Evolutionary conservation across 2,329 filamentous ascomycete genomes (phyloP).

Genomic region (Clonostachys rhizophaga): DNA sequence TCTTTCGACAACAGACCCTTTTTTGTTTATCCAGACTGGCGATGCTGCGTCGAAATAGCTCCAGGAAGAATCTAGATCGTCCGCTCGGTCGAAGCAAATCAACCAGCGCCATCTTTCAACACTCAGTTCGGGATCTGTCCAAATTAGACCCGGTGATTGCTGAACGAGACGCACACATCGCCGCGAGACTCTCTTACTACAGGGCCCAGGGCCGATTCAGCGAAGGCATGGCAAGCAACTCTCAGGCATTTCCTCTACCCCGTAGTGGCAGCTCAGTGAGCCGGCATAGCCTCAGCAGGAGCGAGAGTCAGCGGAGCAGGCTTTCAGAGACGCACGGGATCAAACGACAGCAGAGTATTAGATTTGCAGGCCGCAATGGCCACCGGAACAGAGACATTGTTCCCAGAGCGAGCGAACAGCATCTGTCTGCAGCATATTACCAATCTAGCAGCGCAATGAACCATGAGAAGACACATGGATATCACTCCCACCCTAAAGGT

Average conservation of each 20-base stretch:
- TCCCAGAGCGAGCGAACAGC: slow-evolving; percentile 13
- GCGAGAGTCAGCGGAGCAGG: too few relatives aligned
- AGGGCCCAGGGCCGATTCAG: slow-evolving; percentile 35
- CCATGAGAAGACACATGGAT: not conserved
- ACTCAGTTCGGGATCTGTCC: slow-evolving; percentile 35
- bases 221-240: not conserved
- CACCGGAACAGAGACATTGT: slow-evolving; percentile 18
- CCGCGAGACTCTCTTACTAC: slow-evolving; percentile 56
- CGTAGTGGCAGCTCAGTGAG: too few relatives aligned
- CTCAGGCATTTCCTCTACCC: not conserved
- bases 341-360: slow-evolving; percentile 47
- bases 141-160: slow-evolving; percentile 43
- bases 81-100: slow-evolving; percentile 48
- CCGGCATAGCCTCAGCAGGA: too few relatives aligned
- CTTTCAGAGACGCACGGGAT: slow-evolving; percentile 10
- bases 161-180: slow-evolving; percentile 56
- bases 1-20: not conserved
- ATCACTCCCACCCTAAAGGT: too few relatives aligned
- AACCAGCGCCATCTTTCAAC: slow-evolving; percentile 33
- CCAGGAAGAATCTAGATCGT: slow-evolving; percentile 30
- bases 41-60: slow-evolving; percentile 47
- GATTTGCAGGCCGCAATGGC: slow-evolving; percentile 38
- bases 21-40: slow-evolving; percentile 7
- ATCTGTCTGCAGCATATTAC: not conserved
- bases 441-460: not conserved